These are phyloP conservation scores for Alternaria longipes DNA, from an alignment of 2,329 filamentous ascomycete genomes.

Conservation along the genomic window DNA sequence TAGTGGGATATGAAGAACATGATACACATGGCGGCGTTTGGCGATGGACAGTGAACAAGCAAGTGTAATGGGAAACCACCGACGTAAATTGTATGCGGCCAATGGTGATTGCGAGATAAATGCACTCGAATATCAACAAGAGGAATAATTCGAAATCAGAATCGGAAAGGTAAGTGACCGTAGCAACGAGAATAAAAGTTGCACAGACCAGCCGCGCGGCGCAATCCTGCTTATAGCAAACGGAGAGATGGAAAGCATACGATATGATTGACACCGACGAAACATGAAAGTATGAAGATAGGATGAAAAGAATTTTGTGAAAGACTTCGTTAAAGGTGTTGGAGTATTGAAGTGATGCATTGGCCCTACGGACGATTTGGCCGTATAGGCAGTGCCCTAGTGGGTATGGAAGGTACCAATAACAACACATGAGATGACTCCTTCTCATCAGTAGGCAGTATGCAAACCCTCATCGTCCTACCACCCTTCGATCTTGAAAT, in stretches of 20 bases:
- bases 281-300: not conserved
- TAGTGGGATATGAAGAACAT: conserved; percentile 10
- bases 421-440: too few species aligned
- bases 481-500: conserved; percentile 60
- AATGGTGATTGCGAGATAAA: not conserved
- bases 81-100: too few species aligned
- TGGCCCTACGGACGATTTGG: too few species aligned
- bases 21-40: conserved; percentile 18
- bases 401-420: too few species aligned
- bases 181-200: not conserved
- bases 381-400: too few species aligned
- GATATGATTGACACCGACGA: not conserved
- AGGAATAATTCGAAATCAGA: not conserved
- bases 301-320: not conserved
- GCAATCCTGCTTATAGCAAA: not conserved
- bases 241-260: not conserved
- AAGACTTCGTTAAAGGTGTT: not conserved
- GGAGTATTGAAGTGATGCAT: too few species aligned
- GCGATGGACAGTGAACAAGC: not conserved
- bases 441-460: too few species aligned
- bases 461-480: conserved; percentile 6
- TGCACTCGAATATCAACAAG: not conserved
- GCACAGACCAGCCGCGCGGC: not conserved
- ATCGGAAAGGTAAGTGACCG: not conserved
- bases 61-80: not conserved